Evolutionary conservation across 345 rosid species (phyloP).

Genomic region (Eutrema japonicum): DNA sequence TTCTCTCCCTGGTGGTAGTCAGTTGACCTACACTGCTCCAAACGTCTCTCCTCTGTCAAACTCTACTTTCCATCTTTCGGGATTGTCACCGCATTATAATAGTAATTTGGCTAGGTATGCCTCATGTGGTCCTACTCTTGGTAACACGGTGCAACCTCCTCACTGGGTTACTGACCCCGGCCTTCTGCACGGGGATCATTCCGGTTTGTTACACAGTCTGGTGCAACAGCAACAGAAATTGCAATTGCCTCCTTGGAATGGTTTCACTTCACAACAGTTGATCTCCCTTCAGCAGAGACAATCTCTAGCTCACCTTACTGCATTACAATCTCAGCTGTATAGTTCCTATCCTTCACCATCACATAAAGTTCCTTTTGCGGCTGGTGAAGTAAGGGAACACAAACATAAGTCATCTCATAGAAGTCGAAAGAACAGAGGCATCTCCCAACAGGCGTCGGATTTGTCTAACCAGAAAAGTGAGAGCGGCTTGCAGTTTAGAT

Average conservation of each 20-base stretch:
- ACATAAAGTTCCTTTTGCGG: constrained; percentile 59
- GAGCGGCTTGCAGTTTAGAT: constrained; percentile 68
- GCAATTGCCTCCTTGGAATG: constrained; percentile 68
- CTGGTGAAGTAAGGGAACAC: constrained; percentile 65
- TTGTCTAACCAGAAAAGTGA: constrained; percentile 83
- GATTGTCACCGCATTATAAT: constrained; percentile 65
- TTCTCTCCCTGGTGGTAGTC: constrained; percentile 57
- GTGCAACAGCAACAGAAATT: constrained; percentile 57
- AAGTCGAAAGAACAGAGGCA: constrained; percentile 59
- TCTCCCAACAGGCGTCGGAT: constrained; percentile 78
- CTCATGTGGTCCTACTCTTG: constrained; percentile 72
- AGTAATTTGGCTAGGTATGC: constrained; percentile 66
- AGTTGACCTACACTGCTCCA: constrained; percentile 59
- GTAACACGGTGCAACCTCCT: constrained; percentile 65
- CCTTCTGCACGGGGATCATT: constrained; percentile 70
- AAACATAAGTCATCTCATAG: constrained; percentile 74
- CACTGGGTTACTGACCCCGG: constrained; percentile 81
- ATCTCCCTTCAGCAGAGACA: constrained; percentile 68
- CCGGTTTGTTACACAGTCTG: constrained; percentile 60
- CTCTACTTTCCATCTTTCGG: constrained; percentile 60
- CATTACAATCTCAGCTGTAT: constrained; percentile 71
- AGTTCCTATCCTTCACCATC: constrained; percentile 63
- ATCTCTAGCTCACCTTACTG: constrained; percentile 75
- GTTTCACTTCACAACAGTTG: constrained; percentile 63
- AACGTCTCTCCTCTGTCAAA: constrained; percentile 65